phyloP scores from a whole-genome alignment of 176 grass and related monocot species.

The Hordeum marinum region DNA sequence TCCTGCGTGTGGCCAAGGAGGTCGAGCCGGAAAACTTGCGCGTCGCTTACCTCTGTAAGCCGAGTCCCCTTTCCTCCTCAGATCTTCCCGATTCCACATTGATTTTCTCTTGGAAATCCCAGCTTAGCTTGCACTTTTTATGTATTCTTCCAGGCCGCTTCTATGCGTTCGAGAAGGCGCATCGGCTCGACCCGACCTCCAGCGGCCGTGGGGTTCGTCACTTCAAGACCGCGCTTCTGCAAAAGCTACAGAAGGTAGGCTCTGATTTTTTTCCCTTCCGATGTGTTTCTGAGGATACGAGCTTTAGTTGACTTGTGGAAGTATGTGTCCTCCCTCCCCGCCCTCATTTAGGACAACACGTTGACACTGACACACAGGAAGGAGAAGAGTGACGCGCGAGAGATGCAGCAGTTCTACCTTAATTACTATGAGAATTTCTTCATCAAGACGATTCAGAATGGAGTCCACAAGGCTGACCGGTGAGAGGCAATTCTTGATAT shows the following conservation, averaged over 20 bases:
- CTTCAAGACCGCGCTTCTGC: neutral
- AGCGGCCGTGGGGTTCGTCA: neutral
- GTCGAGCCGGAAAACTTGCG: neutral
- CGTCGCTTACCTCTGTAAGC: neutral
- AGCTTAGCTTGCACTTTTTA: neutral
- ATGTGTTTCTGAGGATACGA: too few species aligned
- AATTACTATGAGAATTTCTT: constrained; percentile 70
- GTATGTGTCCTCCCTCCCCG: too few species aligned
- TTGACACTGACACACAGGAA: neutral
- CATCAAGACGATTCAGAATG: constrained; percentile 74
- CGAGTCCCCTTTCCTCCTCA: neutral
- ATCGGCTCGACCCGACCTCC: neutral
- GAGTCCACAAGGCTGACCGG: constrained; percentile 73
- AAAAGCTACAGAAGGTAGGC: neutral
- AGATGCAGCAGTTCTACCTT: constrained; percentile 83
- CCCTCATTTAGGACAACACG: neutral
- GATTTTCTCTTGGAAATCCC: neutral
- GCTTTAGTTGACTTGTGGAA: neutral
- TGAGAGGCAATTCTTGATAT: constrained; percentile 23
- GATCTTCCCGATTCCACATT: neutral
- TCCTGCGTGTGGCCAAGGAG: neutral
- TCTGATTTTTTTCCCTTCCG: too few species aligned
- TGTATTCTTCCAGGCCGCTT: neutral
- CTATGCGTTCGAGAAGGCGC: neutral
- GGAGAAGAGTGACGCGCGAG: neutral